Percentiles rank a stretch among this genome's conserved stretches.
Conservation (phyloP, 768 basidiomycete genomes). For the Infundibulicybe gibba region DNA sequence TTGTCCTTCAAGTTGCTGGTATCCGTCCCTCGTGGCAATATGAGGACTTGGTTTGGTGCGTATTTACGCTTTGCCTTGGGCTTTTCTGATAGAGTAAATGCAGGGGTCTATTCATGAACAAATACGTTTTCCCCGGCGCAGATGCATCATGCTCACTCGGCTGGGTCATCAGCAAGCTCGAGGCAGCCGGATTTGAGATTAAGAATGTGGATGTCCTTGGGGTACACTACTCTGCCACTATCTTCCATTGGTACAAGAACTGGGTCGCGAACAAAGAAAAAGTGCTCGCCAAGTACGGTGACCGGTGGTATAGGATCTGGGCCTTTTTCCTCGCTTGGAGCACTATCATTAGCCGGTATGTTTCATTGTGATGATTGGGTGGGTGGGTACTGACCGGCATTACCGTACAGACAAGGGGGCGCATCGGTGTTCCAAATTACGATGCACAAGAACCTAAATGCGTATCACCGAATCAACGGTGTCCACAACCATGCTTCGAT, state of each 20-base stretch:
- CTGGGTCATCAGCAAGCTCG: constrained; percentile 87
- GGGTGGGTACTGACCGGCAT: neutral
- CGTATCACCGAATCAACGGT: constrained; percentile 87
- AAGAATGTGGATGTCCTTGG: constrained; percentile 96
- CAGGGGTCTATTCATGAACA: constrained; percentile 97
- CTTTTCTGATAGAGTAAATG: neutral
- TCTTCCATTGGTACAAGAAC: constrained; percentile 94
- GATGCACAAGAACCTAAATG: constrained; percentile 96
- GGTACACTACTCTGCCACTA: constrained; percentile 93
- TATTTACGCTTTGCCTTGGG: neutral
- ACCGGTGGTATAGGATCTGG: constrained; percentile 94
- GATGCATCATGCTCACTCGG: constrained; percentile 96
- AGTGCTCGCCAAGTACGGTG: constrained; percentile 86
- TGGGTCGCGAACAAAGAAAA: constrained; percentile 94
- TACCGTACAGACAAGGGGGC: constrained; percentile 65
- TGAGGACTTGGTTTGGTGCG: constrained; percentile 92
- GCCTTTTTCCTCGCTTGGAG: constrained; percentile 95
- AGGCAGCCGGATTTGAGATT: constrained; percentile 92
- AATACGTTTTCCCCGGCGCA: constrained; percentile 98
- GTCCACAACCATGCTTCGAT: constrained; percentile 80
- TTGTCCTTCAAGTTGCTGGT: constrained; percentile 98
- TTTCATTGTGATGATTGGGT: constrained; percentile 2
- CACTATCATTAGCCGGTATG: constrained; percentile 74
- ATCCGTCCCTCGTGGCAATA: constrained; percentile 96
- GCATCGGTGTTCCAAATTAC: constrained; percentile 97